A percentile compares a stretch with the other conserved stretches of the same genome.
phyloP scores from a whole-genome alignment of 163 green algal genomes.

The Chlamydomonas reinhardtii region DNA sequence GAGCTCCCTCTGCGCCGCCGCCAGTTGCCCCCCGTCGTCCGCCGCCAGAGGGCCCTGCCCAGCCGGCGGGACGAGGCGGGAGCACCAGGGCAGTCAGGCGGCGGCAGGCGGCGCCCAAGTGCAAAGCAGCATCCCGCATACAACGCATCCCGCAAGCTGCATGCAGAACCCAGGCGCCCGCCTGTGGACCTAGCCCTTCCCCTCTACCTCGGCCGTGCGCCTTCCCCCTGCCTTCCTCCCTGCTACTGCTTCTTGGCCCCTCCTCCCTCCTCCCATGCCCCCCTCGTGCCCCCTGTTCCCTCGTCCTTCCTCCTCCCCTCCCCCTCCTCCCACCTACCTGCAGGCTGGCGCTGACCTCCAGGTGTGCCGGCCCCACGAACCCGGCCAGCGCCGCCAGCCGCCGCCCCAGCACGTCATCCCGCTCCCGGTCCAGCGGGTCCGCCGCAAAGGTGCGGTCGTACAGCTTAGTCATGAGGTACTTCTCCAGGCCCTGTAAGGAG shows the following conservation, averaged over 20 bases:
- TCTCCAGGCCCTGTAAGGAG: constrained; percentile 89
- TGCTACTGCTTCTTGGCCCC: too few species aligned
- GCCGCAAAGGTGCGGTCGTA: constrained; percentile 84
- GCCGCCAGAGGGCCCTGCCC: constrained; percentile 30
- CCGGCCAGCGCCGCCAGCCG: constrained; percentile 74
- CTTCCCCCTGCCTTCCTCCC: too few species aligned
- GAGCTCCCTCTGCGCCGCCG: constrained; percentile 88
- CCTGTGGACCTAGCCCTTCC: too few species aligned
- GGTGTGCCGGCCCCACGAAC: constrained; percentile 88
- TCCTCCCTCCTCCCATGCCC: background rate
- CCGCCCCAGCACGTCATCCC: constrained; percentile 75
- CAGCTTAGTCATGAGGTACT: constrained; percentile 98
- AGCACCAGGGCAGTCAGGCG: too few species aligned
- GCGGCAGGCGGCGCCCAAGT: too few species aligned
- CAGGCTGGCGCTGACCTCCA: constrained; percentile 78
- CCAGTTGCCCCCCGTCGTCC: constrained; percentile 69
- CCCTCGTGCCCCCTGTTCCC: too few species aligned
- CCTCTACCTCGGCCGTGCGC: too few species aligned
- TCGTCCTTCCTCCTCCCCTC: background rate
- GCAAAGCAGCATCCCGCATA: too few species aligned
- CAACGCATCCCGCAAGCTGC: too few species aligned
- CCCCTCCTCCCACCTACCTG: background rate
- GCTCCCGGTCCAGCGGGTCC: constrained; percentile 78
- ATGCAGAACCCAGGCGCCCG: too few species aligned
- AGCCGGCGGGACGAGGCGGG: too few species aligned